A percentile compares a stretch with the other conserved stretches of the same genome.
These are phyloP conservation scores for Diutina mesorugosa DNA, from an alignment of 1,139 yeast species.

Conservation along the genomic window DNA sequence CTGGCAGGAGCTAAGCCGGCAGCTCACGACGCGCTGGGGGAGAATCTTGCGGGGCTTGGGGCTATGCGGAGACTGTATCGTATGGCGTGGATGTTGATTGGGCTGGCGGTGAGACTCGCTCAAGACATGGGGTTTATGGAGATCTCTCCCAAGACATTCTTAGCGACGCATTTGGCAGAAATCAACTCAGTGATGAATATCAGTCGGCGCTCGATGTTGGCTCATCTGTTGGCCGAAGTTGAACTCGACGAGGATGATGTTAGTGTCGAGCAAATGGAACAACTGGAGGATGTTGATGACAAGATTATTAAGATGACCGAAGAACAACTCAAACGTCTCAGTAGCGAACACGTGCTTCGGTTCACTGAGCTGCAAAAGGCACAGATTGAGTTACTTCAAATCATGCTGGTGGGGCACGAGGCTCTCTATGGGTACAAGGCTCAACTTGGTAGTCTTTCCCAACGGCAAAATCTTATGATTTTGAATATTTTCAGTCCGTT, in stretches of 20 bases:
- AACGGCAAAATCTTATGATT: constrained; percentile 59
- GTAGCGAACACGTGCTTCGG: constrained; percentile 15
- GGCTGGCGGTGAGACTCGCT: constrained; percentile 75
- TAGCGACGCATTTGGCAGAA: constrained; percentile 80
- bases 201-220: constrained; percentile 55
- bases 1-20: constrained; percentile 2
- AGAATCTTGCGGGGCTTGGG: constrained; percentile 59
- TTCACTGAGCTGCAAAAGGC: constrained; percentile 65
- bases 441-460: constrained; percentile 38
- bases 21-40: constrained; percentile 4
- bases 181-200: constrained; percentile 63
- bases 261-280: constrained; percentile 19
- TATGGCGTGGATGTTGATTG: constrained; percentile 90
- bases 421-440: constrained; percentile 61
- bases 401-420: constrained; percentile 75
- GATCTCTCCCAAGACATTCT: constrained; percentile 55
- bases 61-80: constrained; percentile 81
- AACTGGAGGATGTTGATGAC: constrained; percentile 16
- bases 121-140: constrained; percentile 80
- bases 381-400: constrained; percentile 64
- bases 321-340: constrained; percentile 20
- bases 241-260: constrained; percentile 22
- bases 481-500: constrained; percentile 65
- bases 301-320: constrained; percentile 22
- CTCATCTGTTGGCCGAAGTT: constrained; percentile 49